Base-by-base conservation (phyloP, 164 flowering plant genomes). In the Aristolochia fimbriata region DNA sequence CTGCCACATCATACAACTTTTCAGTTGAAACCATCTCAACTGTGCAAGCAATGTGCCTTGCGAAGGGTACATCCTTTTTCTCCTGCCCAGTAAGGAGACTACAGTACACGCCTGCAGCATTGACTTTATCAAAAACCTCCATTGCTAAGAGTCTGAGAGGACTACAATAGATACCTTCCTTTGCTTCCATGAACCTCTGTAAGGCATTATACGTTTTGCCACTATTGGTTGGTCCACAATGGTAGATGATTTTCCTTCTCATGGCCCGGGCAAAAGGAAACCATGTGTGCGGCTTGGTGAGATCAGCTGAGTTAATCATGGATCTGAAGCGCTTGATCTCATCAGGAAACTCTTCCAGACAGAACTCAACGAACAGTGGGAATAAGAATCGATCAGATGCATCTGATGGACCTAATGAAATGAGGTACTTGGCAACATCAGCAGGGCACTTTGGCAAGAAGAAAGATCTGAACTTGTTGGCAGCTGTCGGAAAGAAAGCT, bases 91-190 rank as follows among this genome's bases (percentile, higher is more conserved):
- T 89, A 52, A 47, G 83, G 24, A 92, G 84, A 70, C 96, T 92
- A 68, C 98, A 91, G 47, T 88, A 91, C 30, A 88, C 86, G 8
- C 98, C 95, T 14, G 52, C 57, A 0, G 85, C 72, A 72, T 91
- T 91, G 64, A 91, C 92, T 77, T 82, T 87, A 61, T 88, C 96
- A 67, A 87, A 91, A 24, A 88, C 96, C 71, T 91, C 98, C 98
- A 91, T 88, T 4, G 98, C 98, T 69, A 91, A 74, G 47, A 91
- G 72, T 78, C 98, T 78, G 7, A 91, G 79, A 49, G 96, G 98
- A 71, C 96, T 88, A 56, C 98, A 91, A 62, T 91, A 91, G 1
- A 91, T 64, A 50, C 90, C 93, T 68, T 76, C 85, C 66, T 85
- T 67, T 7, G 96, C 96, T 69, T 88, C 95, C 96, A 88, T 91